Conservation (phyloP, 306 rosid species). For the Ziziphus jujuba region DNA sequence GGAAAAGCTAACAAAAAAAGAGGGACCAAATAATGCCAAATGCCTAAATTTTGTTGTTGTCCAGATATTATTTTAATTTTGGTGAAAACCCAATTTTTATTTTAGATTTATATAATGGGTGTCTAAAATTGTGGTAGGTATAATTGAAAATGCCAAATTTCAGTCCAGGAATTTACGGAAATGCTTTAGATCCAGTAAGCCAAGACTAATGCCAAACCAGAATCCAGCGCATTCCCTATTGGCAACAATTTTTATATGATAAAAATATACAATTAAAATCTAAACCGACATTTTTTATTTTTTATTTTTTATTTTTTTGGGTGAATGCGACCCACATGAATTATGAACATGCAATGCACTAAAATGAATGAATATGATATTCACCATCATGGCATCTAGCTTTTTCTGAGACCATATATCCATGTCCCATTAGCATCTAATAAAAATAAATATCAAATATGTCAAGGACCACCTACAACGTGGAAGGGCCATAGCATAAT, state of each 20-base stretch:
- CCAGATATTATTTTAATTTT: too few relatives aligned
- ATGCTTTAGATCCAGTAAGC: not conserved
- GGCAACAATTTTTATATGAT: not conserved
- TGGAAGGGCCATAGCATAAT: not conserved
- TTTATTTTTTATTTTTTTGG: too few relatives aligned
- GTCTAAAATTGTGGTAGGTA: not conserved
- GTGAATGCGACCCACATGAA: conserved; percentile 44
- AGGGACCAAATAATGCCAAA: not conserved
- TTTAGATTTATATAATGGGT: not conserved
- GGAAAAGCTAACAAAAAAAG: too few relatives aligned
- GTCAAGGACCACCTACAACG: not conserved
- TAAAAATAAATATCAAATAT: not conserved
- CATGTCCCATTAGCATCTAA: conserved; percentile 36
- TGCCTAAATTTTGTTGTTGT: too few relatives aligned
- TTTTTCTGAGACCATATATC: conserved; percentile 24
- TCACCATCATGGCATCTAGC: conserved; percentile 29
- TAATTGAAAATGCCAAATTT: not conserved
- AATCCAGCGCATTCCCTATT: conserved; percentile 5
- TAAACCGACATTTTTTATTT: conserved; percentile 44
- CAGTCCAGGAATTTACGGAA: not conserved
- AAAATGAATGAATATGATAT: conserved; percentile 27
- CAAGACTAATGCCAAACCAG: conserved; percentile 4
- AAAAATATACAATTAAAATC: not conserved
- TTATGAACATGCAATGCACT: conserved; percentile 17
- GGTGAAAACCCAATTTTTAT: too few relatives aligned